Evolutionary conservation across 2,329 filamentous ascomycete genomes (phyloP).

Genomic region (Mariannaea elegans): DNA sequence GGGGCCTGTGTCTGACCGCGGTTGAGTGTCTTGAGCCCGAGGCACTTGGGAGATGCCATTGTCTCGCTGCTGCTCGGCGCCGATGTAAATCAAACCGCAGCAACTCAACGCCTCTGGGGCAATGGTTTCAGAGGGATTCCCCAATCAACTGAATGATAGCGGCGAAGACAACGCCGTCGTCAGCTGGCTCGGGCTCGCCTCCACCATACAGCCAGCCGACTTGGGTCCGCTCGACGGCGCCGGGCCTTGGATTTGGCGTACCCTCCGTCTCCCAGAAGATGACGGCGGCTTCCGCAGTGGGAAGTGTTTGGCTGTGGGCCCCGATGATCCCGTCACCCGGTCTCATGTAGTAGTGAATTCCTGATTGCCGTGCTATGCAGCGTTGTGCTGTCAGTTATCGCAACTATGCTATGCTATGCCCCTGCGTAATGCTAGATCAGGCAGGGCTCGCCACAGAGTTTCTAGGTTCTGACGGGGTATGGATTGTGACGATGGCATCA

Average conservation of each 20-base stretch:
- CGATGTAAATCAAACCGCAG: conserved; percentile 17
- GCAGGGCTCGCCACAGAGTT: conserved; percentile 6
- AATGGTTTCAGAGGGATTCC: conserved; percentile 23
- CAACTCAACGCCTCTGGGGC: conserved; percentile 6
- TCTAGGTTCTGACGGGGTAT: not conserved
- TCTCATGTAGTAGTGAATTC: conserved; percentile 24
- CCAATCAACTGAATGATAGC: conserved; percentile 22
- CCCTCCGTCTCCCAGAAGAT: conserved; percentile 25
- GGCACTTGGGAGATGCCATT: conserved; percentile 3
- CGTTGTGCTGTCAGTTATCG: conserved; percentile 20
- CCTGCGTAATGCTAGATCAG: conserved; percentile 3
- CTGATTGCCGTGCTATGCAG: conserved; percentile 24
- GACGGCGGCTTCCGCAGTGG: conserved; percentile 33
- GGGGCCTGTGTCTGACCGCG: not conserved
- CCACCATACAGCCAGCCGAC: conserved; percentile 26
- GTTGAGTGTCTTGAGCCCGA: conserved; percentile 9
- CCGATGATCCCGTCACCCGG: conserved; percentile 33
- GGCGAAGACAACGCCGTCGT: conserved; percentile 22
- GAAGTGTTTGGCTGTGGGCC: conserved; percentile 31
- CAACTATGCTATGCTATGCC: conserved; percentile 25
- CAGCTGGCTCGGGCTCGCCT: conserved; percentile 28
- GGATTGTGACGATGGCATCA: conserved; percentile 1
- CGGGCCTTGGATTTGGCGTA: conserved; percentile 22
- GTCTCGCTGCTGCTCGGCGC: conserved; percentile 22
- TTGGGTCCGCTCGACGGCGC: conserved; percentile 35